Base-by-base conservation (phyloP, 192 early-diverging fungal genomes). In the Glomus cerebriforme region DNA sequence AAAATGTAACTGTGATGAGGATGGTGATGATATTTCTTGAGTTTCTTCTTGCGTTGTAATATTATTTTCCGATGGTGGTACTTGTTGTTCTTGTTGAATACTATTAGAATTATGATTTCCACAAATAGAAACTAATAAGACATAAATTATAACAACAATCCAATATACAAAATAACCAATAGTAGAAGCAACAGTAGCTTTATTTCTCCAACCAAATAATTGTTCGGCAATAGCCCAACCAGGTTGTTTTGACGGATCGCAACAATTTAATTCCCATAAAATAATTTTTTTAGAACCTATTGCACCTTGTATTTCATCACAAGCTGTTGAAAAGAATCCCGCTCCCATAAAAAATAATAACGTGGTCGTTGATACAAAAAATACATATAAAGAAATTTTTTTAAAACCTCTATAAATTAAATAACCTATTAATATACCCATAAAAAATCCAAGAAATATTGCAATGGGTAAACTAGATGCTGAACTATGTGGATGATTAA, bases 161-260 rank as follows among this genome's bases (percentile, higher is more conserved):
- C 96, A 97, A 84, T 95, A 96, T 3, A 92, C 66, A 79, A 89
- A 90, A 86, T 97, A 97, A 5, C 88, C 89, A 58, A 88, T 82
- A 54, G 95, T 86, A 35, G 91, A 89, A 59, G 90, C 95, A 37
- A 88, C 79, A 0, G 93, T 95, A 9, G 93, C 94, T 34, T 89
- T 86, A 78, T 92, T 92, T 60, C 81, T 89, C 92, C 94, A 96
- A 12, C 95, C 95, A 37, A 93, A 76, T 34, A 95, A 79, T 3
- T 92, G 88, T 75, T 92, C 90, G 77, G 94, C 91, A 72, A 96
- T 87, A 35, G 86, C 82, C 89, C 90, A 96, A n/a, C 89, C 90
- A 27, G n/a, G n/a, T 87, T 82, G 37, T 82, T 82, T 77, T 35
- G 86, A 85, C 31, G 88, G 90, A 79, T 92, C 87, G 67, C 93